These are phyloP conservation scores for Phragmites australis DNA, from an alignment of 176 grass and related monocot species.

Conservation along the genomic window DNA sequence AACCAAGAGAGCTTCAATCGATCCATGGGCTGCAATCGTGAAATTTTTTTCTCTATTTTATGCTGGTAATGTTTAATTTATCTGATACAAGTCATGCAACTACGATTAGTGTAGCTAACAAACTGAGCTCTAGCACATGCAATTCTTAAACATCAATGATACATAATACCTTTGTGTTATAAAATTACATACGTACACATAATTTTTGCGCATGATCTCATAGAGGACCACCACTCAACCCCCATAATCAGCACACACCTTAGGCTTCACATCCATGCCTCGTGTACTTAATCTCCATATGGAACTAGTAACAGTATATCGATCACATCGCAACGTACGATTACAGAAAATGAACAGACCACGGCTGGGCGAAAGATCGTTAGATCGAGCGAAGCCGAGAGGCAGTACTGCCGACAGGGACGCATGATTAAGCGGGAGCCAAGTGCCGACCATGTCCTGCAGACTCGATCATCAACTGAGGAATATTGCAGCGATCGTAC, in stretches of 20 bases:
- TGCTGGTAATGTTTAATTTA: too few relatives aligned
- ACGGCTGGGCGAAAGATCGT: conserved; percentile 8
- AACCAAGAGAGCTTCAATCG: background rate
- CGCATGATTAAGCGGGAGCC: conserved; percentile 40
- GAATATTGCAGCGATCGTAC: conserved; percentile 37
- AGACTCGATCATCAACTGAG: conserved; percentile 21
- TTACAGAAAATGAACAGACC: conserved; percentile 15
- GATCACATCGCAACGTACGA: background rate
- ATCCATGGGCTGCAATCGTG: too few relatives aligned
- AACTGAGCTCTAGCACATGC: conserved; percentile 11
- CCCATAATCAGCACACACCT: background rate
- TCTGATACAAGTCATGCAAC: background rate
- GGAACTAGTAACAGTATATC: background rate
- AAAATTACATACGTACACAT: conserved; percentile 9
- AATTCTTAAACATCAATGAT: background rate
- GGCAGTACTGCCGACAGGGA: conserved; percentile 17
- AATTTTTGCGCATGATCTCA: background rate
- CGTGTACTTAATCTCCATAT: background rate
- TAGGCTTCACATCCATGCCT: background rate
- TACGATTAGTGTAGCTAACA: background rate
- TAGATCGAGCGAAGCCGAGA: background rate
- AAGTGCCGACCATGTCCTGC: conserved; percentile 41
- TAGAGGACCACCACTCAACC: background rate
- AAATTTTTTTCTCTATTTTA: too few relatives aligned
- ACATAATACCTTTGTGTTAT: conserved; percentile 4